Evolutionary conservation across 306 rosid genomes (phyloP).

Genomic region (Vachellia pachyceras): DNA sequence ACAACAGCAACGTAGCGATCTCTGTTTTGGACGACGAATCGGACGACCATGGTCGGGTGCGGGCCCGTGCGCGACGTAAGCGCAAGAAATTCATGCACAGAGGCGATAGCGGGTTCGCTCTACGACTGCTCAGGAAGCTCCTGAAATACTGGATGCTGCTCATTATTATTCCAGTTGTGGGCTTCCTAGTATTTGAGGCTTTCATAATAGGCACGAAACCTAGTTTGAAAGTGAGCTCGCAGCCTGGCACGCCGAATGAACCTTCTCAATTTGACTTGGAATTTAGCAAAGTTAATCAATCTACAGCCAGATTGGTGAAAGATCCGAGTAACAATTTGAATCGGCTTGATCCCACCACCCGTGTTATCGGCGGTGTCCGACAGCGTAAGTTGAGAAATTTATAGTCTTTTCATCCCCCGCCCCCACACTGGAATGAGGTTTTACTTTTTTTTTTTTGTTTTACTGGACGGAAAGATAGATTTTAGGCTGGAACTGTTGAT

Average conservation of each 20-base stretch:
- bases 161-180: constrained; percentile 59
- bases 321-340: constrained; percentile 66
- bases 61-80: constrained; percentile 75
- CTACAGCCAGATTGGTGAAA: constrained; percentile 39
- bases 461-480: background rate
- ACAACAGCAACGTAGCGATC: constrained; percentile 64
- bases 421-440: background rate
- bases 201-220: constrained; percentile 58
- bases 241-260: constrained; percentile 1
- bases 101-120: constrained; percentile 44
- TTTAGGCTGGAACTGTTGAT: background rate
- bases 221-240: constrained; percentile 26
- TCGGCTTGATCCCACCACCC: constrained; percentile 77
- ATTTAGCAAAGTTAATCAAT: constrained; percentile 21
- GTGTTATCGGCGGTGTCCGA: constrained; percentile 72
- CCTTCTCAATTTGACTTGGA: background rate
- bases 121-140: constrained; percentile 53
- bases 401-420: background rate
- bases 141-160: constrained; percentile 70
- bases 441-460: too few species aligned
- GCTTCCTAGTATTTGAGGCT: constrained; percentile 67
- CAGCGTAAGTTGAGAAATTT: constrained; percentile 63
- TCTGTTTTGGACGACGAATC: constrained; percentile 75
- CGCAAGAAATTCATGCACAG: constrained; percentile 66
- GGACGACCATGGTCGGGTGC: constrained; percentile 80